These are phyloP conservation scores for slime mould (Dictyostelium discoideum) DNA, from an alignment of 78 protist genomes.

Conservation along the genomic window DNA sequence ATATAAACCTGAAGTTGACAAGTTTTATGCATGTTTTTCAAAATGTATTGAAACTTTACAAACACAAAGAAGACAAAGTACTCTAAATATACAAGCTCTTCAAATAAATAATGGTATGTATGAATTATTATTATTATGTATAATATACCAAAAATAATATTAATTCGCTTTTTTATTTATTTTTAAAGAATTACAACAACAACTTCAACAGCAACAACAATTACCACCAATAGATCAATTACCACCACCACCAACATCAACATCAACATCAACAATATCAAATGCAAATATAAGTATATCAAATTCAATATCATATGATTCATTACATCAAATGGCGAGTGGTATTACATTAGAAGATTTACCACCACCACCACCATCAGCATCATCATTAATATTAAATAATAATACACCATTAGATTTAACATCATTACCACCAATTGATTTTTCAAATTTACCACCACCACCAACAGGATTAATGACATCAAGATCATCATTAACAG, in stretches of 20 bases:
- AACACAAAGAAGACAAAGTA: slow-evolving; percentile 9
- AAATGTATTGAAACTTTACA: slow-evolving; percentile 56
- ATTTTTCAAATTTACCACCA: slow-evolving; percentile 4
- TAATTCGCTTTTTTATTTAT: neutral
- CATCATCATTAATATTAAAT: neutral
- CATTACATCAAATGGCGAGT: neutral
- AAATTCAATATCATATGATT: slow-evolving; percentile 9
- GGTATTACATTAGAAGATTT: neutral
- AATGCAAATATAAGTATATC: neutral
- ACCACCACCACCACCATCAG: slow-evolving; percentile 28
- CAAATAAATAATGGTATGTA: neutral
- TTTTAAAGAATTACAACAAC: neutral
- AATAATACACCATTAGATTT: neutral
- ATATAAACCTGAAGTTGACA: slow-evolving; percentile 61
- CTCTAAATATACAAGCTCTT: neutral
- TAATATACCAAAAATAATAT: no score
- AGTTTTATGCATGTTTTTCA: slow-evolving; percentile 35
- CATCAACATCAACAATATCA: neutral
- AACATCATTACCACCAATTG: slow-evolving; percentile 6
- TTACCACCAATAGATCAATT: neutral
- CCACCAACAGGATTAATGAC: slow-evolving; percentile 15
- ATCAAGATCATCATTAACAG: neutral
- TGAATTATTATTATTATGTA: neutral
- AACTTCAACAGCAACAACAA: neutral
- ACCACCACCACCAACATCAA: neutral